phyloP scores from a whole-genome alignment of 23 red algal species.

The Porphyridium purpureum region DNA sequence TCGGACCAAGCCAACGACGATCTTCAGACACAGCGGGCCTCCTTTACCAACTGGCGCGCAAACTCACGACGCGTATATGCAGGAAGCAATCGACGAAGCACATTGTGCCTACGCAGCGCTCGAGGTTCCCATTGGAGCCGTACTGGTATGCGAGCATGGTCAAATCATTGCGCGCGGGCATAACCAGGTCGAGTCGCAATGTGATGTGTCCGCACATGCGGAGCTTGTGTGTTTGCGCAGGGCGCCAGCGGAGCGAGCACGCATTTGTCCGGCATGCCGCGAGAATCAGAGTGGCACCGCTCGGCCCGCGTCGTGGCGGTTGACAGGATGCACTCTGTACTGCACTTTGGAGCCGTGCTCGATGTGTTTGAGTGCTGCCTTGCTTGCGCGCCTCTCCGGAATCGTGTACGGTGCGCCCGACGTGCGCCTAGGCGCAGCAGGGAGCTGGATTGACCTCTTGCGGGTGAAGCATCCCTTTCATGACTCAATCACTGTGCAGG shows the following conservation, averaged over 20 bases:
- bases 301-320: slow-evolving; percentile 28
- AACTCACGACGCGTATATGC: too few relatives aligned
- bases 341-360: slow-evolving; percentile 84
- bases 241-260: too few relatives aligned
- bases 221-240: slow-evolving; percentile 69
- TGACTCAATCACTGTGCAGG: too few relatives aligned
- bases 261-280: neutral
- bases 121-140: slow-evolving; percentile 89
- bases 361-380: slow-evolving; percentile 69
- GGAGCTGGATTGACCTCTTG: slow-evolving; percentile 40
- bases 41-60: too few relatives aligned
- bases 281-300: slow-evolving; percentile 5
- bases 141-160: slow-evolving; percentile 31
- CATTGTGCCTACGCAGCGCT: neutral
- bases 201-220: slow-evolving; percentile 70
- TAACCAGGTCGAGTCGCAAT: slow-evolving; percentile 38
- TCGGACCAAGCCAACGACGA: too few relatives aligned
- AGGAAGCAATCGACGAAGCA: too few relatives aligned
- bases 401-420: slow-evolving; percentile 73
- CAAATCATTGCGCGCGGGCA: slow-evolving; percentile 23
- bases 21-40: too few relatives aligned
- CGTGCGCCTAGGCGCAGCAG: slow-evolving; percentile 66
- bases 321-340: slow-evolving; percentile 48
- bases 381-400: slow-evolving; percentile 39
- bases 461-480: slow-evolving; percentile 2